Percentiles rank a stretch among this genome's conserved stretches.
phyloP scores from a whole-genome alignment of 495 filamentous ascomycete species.

The Stereocaulon alpinum region DNA sequence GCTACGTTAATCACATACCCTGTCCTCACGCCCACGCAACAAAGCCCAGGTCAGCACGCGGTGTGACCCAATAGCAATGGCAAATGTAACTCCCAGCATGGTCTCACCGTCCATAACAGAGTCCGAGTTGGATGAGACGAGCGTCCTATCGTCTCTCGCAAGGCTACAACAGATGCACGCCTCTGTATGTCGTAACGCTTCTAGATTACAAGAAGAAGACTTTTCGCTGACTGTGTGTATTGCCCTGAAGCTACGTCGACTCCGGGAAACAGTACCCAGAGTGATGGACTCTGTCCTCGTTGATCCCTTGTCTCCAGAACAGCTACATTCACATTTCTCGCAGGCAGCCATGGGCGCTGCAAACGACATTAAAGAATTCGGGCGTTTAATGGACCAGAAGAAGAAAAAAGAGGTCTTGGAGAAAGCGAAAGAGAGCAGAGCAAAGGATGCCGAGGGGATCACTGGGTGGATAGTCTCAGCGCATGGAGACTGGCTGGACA shows the following conservation, averaged over 20 bases:
- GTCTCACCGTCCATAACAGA: not conserved
- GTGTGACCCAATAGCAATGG: not conserved
- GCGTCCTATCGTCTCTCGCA: slow-evolving; percentile 15
- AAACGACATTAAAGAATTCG: slow-evolving; percentile 19
- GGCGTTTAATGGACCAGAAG: slow-evolving; percentile 10
- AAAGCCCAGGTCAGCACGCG: not conserved
- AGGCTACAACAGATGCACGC: slow-evolving; percentile 20
- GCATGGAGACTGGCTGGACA: slow-evolving; percentile 23
- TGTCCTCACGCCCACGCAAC: not conserved
- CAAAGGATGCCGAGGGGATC: slow-evolving; percentile 15
- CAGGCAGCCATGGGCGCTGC: slow-evolving; percentile 13
- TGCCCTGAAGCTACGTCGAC: slow-evolving; percentile 13
- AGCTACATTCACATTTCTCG: slow-evolving; percentile 20
- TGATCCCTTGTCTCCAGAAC: slow-evolving; percentile 17
- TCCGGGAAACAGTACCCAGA: slow-evolving; percentile 20
- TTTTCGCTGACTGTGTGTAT: not conserved
- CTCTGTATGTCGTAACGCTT: slow-evolving; percentile 9
- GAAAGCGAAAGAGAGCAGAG: slow-evolving; percentile 19
- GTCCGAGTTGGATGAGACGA: slow-evolving; percentile 12
- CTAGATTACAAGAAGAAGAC: not conserved
- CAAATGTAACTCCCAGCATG: not conserved
- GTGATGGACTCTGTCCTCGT: slow-evolving; percentile 21
- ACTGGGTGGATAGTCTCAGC: slow-evolving; percentile 23
- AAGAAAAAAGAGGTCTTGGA: slow-evolving; percentile 18
- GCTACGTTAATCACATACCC: not conserved